Conservation (phyloP, 106 monocot species). For the Apostasia shenzhenica region DNA sequence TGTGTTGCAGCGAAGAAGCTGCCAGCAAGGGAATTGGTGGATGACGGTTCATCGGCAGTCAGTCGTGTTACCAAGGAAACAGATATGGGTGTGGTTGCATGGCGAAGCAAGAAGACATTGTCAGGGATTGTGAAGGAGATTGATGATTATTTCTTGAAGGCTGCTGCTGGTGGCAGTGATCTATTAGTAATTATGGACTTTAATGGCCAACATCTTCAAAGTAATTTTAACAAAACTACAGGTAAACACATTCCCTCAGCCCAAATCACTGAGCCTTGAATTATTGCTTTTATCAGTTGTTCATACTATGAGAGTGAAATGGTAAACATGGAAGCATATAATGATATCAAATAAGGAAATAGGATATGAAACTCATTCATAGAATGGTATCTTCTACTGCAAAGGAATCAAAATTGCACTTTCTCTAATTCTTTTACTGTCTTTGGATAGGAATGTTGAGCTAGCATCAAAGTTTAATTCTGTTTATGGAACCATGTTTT, state of each 20-base stretch:
- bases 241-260: neutral
- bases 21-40: slow-evolving; percentile 12
- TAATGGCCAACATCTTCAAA: slow-evolving; percentile 12
- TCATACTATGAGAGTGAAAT: too few relatives aligned
- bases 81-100: slow-evolving; percentile 34
- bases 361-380: too few relatives aligned
- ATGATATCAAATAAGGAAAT: too few relatives aligned
- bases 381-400: too few relatives aligned
- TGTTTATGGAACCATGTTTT: too few relatives aligned
- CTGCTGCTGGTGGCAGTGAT: slow-evolving; percentile 66
- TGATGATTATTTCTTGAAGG: slow-evolving; percentile 93
- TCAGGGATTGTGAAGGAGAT: slow-evolving; percentile 64
- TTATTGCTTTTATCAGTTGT: too few relatives aligned
- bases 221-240: neutral
- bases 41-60: slow-evolving; percentile 49
- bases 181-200: slow-evolving; percentile 53
- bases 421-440: too few relatives aligned
- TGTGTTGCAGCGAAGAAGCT: slow-evolving; percentile 10
- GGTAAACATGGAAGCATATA: too few relatives aligned
- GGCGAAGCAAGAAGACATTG: slow-evolving; percentile 67
- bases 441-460: too few relatives aligned
- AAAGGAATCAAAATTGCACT: too few relatives aligned
- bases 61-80: slow-evolving; percentile 66
- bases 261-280: too few relatives aligned
- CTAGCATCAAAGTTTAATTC: too few relatives aligned